phyloP scores from a whole-genome alignment of 805 yeast species.

The Babjeviella inositovora region DNA sequence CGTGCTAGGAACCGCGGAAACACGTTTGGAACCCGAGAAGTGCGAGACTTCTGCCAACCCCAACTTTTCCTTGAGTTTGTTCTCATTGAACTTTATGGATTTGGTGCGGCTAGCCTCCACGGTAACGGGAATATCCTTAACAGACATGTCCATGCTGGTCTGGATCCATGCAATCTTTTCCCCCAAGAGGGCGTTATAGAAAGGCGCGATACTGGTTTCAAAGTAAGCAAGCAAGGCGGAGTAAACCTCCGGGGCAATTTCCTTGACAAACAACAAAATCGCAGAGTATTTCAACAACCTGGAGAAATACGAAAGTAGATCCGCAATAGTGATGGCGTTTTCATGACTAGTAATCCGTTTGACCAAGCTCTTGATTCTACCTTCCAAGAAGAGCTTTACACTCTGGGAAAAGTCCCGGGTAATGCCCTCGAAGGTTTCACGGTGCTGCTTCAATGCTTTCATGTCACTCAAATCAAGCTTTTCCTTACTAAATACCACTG shows the following conservation, averaged over 20 bases:
- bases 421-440: constrained; percentile 39
- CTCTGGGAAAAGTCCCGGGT: constrained; percentile 31
- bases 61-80: constrained; percentile 2
- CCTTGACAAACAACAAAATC: constrained; percentile 39
- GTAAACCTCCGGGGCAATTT: constrained; percentile 31
- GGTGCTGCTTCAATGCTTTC: constrained; percentile 58
- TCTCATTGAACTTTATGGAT: constrained; percentile 4
- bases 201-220: constrained; percentile 10
- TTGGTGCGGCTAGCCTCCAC: no score
- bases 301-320: constrained; percentile 12
- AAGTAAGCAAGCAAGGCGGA: constrained; percentile 20
- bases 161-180: no score
- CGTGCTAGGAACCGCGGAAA: constrained; percentile 3
- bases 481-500: constrained; percentile 32
- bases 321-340: constrained; percentile 9
- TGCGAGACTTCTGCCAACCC: constrained; percentile 5
- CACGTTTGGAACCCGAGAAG: constrained; percentile 10
- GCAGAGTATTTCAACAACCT: constrained; percentile 28
- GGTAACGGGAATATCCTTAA: no score
- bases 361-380: constrained; percentile 20
- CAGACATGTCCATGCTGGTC: no score
- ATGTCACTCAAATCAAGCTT: constrained; percentile 37
- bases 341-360: constrained; percentile 10
- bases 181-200: constrained; percentile 11
- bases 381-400: constrained; percentile 22